Percentiles rank a stretch among this genome's conserved stretches.
phyloP scores from a whole-genome alignment of 2,329 filamentous ascomycete genomes.

The Exutisphaerella laricina region DNA sequence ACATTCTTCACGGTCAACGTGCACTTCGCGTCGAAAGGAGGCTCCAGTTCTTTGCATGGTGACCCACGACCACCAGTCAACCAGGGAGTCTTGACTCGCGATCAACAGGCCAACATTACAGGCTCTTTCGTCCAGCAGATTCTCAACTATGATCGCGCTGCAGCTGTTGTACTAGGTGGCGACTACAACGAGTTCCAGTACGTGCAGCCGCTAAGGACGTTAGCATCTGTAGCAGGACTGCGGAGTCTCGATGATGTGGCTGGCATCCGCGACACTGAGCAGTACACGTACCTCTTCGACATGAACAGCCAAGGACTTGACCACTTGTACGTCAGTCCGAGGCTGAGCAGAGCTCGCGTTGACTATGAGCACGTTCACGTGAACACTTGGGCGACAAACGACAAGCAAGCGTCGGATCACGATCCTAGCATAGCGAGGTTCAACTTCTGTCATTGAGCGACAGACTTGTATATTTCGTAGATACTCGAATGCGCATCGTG shows the following conservation, averaged over 20 bases:
- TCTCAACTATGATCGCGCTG: conserved; percentile 50
- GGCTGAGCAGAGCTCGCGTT: conserved; percentile 39
- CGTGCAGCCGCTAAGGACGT: conserved; percentile 54
- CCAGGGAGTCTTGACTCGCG: conserved; percentile 54
- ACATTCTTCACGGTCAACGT: conserved; percentile 68
- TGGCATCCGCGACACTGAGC: conserved; percentile 49
- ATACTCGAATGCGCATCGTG: too few relatives aligned
- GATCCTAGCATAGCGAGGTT: conserved; percentile 62
- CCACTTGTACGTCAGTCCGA: conserved; percentile 61
- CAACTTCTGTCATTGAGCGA: conserved; percentile 48
- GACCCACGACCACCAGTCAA: conserved; percentile 63
- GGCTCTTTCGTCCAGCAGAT: conserved; percentile 55
- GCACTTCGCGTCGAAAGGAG: conserved; percentile 62
- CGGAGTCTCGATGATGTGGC: conserved; percentile 58
- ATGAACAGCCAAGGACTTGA: conserved; percentile 65
- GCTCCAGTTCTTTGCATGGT: conserved; percentile 58
- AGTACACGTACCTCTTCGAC: conserved; percentile 67
- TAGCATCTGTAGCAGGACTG: conserved; percentile 51
- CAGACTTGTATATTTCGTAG: too few relatives aligned
- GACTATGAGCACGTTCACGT: conserved; percentile 64
- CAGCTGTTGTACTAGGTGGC: conserved; percentile 56
- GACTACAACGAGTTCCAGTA: conserved; percentile 70
- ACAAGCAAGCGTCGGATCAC: conserved; percentile 59
- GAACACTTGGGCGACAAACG: conserved; percentile 60
- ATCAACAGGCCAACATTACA: conserved; percentile 53